Evolutionary conservation across 805 yeast genomes (phyloP), one percentile per base, ranked within the genome.

Genomic region (Candida sakaeoensis): DNA sequence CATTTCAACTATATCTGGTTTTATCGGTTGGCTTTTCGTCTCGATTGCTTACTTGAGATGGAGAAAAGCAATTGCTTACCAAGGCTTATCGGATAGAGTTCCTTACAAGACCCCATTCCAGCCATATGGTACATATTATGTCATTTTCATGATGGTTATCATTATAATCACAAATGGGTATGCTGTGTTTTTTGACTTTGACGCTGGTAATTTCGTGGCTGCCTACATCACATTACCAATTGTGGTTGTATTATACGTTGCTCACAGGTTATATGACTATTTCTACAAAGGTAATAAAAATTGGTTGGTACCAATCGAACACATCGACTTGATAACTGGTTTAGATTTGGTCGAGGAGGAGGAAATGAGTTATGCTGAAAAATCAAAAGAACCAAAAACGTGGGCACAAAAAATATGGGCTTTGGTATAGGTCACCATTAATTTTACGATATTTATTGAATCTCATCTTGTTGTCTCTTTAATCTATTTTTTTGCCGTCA

Each of bases 131-230:
- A 72, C 83, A 3, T 80, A 74, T 53, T 74, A 74, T 44, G 72
- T 77, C 5, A 58, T 81, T 24, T 48, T 65, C 28, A 57, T 79
- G 45, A 70, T 81, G 41, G 43, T 68, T 4, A 22, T 84, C n/a
- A 52, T 84, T 38, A 63, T 81, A 22, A 37, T 84, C 33, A 82
- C 89, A n/a, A 83, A 84, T 50, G 90, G 90, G 41, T 84, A 80
- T 54, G 80, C 75, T 2, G 82, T 77, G 4, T 82, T 83, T 59
- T 72, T 83, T 44, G 69, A 68, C 14, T 80, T 80, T 68, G 70
- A 67, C 10, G 72, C 58, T 1, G 58, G 75, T 5, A 81, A 80
- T 55, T 83, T 83, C 50, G 61, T 83, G 37, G 89, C 90, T 24
- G 84, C 89, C 8, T 83, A 83, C 59, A 68, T 83, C 44, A 82